phyloP scores from a whole-genome alignment of 1,284 basidiomycete genomes.

The Ustilago bromivora region DNA sequence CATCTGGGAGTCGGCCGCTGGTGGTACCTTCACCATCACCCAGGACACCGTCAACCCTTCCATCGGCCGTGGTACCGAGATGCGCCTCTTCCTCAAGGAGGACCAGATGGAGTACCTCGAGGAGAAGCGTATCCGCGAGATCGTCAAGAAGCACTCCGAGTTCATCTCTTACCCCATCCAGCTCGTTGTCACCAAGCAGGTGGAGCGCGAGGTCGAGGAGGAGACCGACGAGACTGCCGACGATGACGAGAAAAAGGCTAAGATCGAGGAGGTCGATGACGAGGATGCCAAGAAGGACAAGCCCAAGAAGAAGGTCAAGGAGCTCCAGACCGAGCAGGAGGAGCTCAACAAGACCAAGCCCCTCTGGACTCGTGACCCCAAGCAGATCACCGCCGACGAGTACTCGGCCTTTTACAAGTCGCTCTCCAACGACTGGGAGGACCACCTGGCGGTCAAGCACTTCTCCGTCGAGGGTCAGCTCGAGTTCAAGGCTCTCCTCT shows the following conservation, averaged over 20 bases:
- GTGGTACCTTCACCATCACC: constrained; percentile 99
- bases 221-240: constrained; percentile 73
- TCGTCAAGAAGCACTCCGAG: constrained; percentile 99
- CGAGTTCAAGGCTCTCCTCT: constrained; percentile 98
- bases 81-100: constrained; percentile 97
- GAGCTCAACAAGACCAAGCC: constrained; percentile 99
- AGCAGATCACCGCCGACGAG: constrained; percentile 91
- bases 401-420: constrained; percentile 99
- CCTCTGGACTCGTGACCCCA: constrained; percentile 97
- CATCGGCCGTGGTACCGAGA: constrained; percentile 93
- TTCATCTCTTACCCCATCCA: constrained; percentile 99
- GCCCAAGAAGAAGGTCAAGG: constrained; percentile 92
- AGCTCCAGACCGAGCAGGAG: constrained; percentile 79
- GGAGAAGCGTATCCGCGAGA: constrained; percentile 99
- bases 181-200: constrained; percentile 97
- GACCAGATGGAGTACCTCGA: constrained; percentile 99
- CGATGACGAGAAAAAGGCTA: constrained; percentile 78
- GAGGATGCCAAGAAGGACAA: constrained; percentile 77
- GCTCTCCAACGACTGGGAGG: constrained; percentile 98
- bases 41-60: constrained; percentile 88
- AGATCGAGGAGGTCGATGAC: constrained; percentile 83
- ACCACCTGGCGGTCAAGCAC: constrained; percentile 99
- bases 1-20: constrained; percentile 99
- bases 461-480: constrained; percentile 99
- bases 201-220: constrained; percentile 91